Conservation (phyloP, 2,329 filamentous ascomycete species). For the Epichloe bromicola region DNA sequence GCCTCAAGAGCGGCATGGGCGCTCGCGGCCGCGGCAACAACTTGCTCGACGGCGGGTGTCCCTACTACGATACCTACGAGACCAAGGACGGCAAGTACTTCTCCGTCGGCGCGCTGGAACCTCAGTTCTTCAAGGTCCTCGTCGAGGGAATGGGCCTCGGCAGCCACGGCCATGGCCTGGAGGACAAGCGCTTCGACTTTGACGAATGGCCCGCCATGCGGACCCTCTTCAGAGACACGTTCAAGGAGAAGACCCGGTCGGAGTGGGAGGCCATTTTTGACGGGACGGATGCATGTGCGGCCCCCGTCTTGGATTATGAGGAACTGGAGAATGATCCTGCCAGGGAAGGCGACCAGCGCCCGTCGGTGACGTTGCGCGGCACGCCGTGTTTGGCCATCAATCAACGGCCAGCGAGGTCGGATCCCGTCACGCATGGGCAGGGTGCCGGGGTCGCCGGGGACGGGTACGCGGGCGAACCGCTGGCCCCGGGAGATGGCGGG, state of each 20-base stretch:
- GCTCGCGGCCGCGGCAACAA: constrained; percentile 56
- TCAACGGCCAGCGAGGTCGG: constrained; percentile 22
- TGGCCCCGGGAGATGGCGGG: constrained; percentile 59
- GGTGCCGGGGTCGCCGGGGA: constrained; percentile 50
- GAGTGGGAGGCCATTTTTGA: constrained; percentile 86
- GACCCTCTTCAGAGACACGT: constrained; percentile 45
- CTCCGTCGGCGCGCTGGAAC: constrained; percentile 83
- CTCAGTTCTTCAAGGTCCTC: constrained; percentile 64
- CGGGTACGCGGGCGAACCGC: constrained; percentile 48
- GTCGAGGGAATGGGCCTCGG: constrained; percentile 52
- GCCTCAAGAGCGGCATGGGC: constrained; percentile 51
- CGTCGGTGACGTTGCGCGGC: constrained; percentile 51
- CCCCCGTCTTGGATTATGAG: constrained; percentile 62
- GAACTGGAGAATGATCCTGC: constrained; percentile 47
- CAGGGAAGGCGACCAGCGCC: constrained; percentile 57
- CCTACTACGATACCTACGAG: constrained; percentile 83
- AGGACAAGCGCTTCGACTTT: constrained; percentile 43
- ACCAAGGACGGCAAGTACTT: constrained; percentile 68
- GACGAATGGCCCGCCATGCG: constrained; percentile 56
- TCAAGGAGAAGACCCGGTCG: constrained; percentile 53
- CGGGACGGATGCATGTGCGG: constrained; percentile 82
- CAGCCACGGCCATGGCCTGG: constrained; percentile 32
- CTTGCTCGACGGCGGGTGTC: constrained; percentile 68
- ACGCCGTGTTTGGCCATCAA: constrained; percentile 57
- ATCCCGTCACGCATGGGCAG: constrained; percentile 40